Evolutionary conservation across 805 yeast genomes (phyloP).

Genomic region (Tetrapisispora taiwanensis): DNA sequence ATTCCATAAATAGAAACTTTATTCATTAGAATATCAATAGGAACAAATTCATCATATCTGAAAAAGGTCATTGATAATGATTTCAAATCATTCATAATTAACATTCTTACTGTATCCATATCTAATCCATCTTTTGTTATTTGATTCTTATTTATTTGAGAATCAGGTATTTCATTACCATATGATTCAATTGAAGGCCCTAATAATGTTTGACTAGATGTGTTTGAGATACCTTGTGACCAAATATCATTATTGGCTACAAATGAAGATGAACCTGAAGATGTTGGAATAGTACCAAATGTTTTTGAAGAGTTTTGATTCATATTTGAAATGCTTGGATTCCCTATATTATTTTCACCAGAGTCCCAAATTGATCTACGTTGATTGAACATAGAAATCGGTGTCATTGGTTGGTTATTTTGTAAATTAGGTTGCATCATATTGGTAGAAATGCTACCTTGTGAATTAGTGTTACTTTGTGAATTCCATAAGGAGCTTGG

Average conservation of each 20-base stretch:
- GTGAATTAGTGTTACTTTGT: slow-evolving; percentile 1
- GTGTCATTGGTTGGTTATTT: background rate
- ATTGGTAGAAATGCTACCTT: background rate
- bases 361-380: slow-evolving; percentile 25
- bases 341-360: background rate
- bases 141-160: slow-evolving; percentile 6
- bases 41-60: slow-evolving; percentile 11
- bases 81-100: background rate
- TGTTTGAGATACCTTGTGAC: background rate
- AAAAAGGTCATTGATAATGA: slow-evolving; percentile 7
- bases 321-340: background rate
- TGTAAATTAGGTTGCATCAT: background rate
- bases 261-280: background rate
- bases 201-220: background rate
- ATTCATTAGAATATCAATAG: slow-evolving; percentile 18
- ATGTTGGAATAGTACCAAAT: background rate
- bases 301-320: background rate
- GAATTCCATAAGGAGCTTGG: slow-evolving; percentile 13
- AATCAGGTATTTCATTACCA: slow-evolving; percentile 5
- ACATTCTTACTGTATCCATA: background rate
- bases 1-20: slow-evolving; percentile 8
- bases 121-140: background rate
- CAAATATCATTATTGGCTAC: background rate
- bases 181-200: background rate
- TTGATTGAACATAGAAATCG: slow-evolving; percentile 1